phyloP scores from a whole-genome alignment of 805 yeast genomes.

The Yueomyces sp. region DNA sequence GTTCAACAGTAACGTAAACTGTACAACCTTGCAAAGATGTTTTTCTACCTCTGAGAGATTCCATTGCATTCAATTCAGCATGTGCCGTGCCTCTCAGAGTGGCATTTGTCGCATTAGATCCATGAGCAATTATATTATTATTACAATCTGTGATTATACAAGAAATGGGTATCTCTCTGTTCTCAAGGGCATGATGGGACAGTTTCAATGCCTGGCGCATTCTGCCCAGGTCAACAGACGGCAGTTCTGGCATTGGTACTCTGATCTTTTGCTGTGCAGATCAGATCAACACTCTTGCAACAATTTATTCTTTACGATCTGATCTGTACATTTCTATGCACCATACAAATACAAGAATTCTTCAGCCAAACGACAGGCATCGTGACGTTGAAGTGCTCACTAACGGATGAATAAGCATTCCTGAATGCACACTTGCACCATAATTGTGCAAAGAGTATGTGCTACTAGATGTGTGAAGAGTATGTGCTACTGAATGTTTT shows the following conservation, averaged over 20 bases:
- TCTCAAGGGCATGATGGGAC: constrained; percentile 50
- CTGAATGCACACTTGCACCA: no score
- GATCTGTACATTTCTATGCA: no score
- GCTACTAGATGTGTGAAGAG: no score
- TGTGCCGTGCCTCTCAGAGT: constrained; percentile 81
- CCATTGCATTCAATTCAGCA: constrained; percentile 82
- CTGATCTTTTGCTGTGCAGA: neutral
- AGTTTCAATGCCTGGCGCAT: constrained; percentile 42
- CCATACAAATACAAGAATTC: no score
- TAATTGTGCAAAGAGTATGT: no score
- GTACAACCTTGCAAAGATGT: constrained; percentile 23
- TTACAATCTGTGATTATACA: constrained; percentile 47
- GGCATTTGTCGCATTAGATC: constrained; percentile 77
- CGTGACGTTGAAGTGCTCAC: no score
- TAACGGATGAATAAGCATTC: no score
- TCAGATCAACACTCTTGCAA: no score
- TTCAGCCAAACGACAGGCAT: no score
- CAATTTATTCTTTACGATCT: no score
- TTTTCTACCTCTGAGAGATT: constrained; percentile 9
- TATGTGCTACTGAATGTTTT: no score
- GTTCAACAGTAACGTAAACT: constrained; percentile 91
- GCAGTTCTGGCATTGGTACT: neutral
- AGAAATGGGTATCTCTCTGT: constrained; percentile 78
- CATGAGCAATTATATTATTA: constrained; percentile 47
- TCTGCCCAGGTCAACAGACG: constrained; percentile 14